Conservation (phyloP, 805 yeast genomes). For the Ogataea allantospora region DNA sequence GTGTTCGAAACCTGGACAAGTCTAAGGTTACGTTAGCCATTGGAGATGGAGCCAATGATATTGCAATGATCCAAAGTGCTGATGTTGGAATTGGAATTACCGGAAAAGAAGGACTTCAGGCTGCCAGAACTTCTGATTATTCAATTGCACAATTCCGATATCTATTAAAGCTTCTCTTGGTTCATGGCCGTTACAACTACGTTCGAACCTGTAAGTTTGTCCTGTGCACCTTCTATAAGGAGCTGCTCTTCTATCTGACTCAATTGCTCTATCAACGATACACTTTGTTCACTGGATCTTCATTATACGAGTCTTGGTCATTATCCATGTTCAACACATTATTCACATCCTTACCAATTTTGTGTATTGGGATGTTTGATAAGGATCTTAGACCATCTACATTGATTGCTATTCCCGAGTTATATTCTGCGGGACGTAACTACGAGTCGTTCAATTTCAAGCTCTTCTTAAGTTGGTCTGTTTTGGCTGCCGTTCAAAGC, state of each 20-base stretch:
- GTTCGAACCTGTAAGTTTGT: slow-evolving; percentile 89
- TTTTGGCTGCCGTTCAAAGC: slow-evolving; percentile 71
- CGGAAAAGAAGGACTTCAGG: slow-evolving; percentile 95
- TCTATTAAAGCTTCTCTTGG: slow-evolving; percentile 75
- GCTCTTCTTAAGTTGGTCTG: slow-evolving; percentile 75
- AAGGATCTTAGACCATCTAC: slow-evolving; percentile 88
- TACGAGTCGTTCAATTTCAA: slow-evolving; percentile 71
- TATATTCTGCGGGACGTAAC: slow-evolving; percentile 73
- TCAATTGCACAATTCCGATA: slow-evolving; percentile 93
- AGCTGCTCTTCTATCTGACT: slow-evolving; percentile 81
- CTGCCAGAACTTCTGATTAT: slow-evolving; percentile 92
- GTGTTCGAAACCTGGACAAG: slow-evolving; percentile 69
- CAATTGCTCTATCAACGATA: slow-evolving; percentile 85
- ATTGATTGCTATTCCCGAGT: slow-evolving; percentile 85
- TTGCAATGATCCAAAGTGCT: slow-evolving; percentile 98
- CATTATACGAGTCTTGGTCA: slow-evolving; percentile 94
- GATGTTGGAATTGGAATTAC: slow-evolving; percentile 97
- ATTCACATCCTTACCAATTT: slow-evolving; percentile 88
- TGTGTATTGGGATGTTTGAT: slow-evolving; percentile 94
- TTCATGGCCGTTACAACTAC: slow-evolving; percentile 95
- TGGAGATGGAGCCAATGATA: slow-evolving; percentile 99
- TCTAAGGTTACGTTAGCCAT: slow-evolving; percentile 85
- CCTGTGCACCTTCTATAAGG: slow-evolving; percentile 92
- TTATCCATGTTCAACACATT: slow-evolving; percentile 95
- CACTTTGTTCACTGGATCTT: slow-evolving; percentile 88